Base-by-base conservation (phyloP, 1,284 basidiomycete genomes). In the Trichosporon inkin region DNA sequence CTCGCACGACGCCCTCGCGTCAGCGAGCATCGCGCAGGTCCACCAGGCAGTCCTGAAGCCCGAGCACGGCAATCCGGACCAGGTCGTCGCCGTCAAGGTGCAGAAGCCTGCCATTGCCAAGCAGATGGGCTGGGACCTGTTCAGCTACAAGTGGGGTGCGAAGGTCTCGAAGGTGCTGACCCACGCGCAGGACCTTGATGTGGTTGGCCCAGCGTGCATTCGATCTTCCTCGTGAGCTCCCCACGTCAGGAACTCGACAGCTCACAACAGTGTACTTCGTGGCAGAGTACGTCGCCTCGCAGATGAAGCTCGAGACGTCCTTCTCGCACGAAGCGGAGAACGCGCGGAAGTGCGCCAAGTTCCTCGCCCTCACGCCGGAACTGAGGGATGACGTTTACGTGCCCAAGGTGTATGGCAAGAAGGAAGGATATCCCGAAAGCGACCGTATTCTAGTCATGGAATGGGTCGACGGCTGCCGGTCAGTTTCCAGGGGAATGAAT, bases 21-120 rank as follows among this genome's bases (percentile, higher is more conserved):
- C 88, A 62, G 92, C 92, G 1, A 91, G 88, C 64, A 87, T 95
- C 53, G 92, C 92, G 0, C 92, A 94, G 72, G 92, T 94, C 0
- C 92, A 94, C 71, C 82, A 83, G 38, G 92, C 92, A 2, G 84
- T 82, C 49, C 75, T 91, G 34, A 71, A 68, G 79, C 69, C 68
- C 20, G 60, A 67, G 22, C 61, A 64, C 28, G 67, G 66, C 0
- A 56, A 63, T 22, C 59, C 64, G 8, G 64, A 66, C 54, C 54
- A 36, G 10, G 66, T 75, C 82, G 91, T 94, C 1, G 92, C 91
- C 0, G 91, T 95, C 64, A 94, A 94, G 78, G 81, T 92, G n/a
- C 90, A 94, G 78, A 93, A 92, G 68, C 91, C 90, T 0, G 88
- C 86, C 32, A 90, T 95, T 16, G 82, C 81, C 55, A 89, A 84